Conservation (phyloP, 2,329 filamentous ascomycete species). For the Albifimbria verrucaria region DNA sequence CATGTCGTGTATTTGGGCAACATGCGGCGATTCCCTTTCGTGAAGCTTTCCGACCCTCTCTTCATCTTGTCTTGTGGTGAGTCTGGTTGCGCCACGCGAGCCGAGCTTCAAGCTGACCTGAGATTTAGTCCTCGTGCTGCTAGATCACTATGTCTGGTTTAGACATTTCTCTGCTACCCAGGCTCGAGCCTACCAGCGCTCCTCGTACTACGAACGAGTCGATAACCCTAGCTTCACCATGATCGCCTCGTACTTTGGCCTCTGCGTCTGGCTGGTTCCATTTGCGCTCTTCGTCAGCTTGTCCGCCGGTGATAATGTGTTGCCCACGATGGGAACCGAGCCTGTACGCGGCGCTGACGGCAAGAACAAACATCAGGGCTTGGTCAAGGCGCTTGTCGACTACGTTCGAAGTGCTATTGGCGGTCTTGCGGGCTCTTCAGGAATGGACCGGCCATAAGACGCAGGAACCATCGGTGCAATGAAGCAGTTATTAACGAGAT, state of each 20-base stretch:
- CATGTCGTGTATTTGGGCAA: conserved; percentile 89
- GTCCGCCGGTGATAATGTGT: conserved; percentile 89
- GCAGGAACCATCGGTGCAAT: background rate
- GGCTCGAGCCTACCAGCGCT: conserved; percentile 53
- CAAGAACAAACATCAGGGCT: conserved; percentile 56
- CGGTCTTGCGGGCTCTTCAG: conserved; percentile 32
- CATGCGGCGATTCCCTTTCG: conserved; percentile 69
- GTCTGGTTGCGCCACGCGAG: conserved; percentile 19
- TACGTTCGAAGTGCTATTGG: conserved; percentile 50
- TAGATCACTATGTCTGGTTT: conserved; percentile 97
- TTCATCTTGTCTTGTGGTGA: conserved; percentile 80
- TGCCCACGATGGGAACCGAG: conserved; percentile 82
- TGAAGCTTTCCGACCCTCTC: conserved; percentile 82
- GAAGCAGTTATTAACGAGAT: too few relatives aligned
- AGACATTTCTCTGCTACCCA: conserved; percentile 75
- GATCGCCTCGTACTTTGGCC: conserved; percentile 91
- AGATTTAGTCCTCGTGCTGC: conserved; percentile 69
- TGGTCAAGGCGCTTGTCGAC: conserved; percentile 65
- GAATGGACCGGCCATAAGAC: conserved; percentile 14
- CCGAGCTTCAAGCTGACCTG: background rate
- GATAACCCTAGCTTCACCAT: conserved; percentile 82
- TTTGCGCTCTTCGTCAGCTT: conserved; percentile 94
- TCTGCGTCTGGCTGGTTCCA: conserved; percentile 95
- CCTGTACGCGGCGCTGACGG: conserved; percentile 43
- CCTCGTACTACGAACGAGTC: conserved; percentile 60